Evolutionary conservation across 805 yeast species (phyloP), one percentile per base, ranked within the genome.

Genomic region (Barnettozyma salicaria): DNA sequence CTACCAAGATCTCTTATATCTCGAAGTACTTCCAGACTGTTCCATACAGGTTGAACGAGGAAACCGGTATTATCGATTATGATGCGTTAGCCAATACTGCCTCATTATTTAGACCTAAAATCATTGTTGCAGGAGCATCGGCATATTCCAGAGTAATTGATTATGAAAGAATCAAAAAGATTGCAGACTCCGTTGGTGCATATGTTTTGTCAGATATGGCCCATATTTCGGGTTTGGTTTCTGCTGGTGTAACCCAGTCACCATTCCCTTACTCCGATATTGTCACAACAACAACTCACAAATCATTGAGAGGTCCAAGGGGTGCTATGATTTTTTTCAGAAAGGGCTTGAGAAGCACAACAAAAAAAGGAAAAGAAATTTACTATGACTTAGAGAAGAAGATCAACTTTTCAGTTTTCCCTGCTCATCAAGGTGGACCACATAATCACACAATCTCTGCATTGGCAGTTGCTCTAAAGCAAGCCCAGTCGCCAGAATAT

Each of bases 391-490:
- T 92, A 63, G 97, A 92, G 67, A 81, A 78, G 65, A 86, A 86
- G 62, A 89, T 92, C 68, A 92, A 92, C 75, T 92, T 92, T 65
- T 88, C 97, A 8, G 98, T 92, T 38, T 92, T 92, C 90, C 98
- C 98, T 56, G 98, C 96, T 51, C 98, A 92, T 68, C 98, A 92
- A 73, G 98, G 98, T 73, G 98, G 98, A 62, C 98, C 98, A 55
- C 97, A 92, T 70, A 92, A 92, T 74, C 98, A 92, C 70, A 92
- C 98, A 50, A 92, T 92, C 61, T 82, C 97, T 52, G 98, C 97
- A 24, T 70, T 92, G 56, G 97, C 97, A 13, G 92, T 89, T 47
- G 97, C 98, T 36, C 77, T 92, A 61, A 88, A 88, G 63, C 98
- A 92, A 71, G 94, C 96, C 43, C 72, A 77, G 47, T 70, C 86